phyloP scores from a whole-genome alignment of 2,329 filamentous ascomycete species.

The Colletotrichum coccodes region DNA sequence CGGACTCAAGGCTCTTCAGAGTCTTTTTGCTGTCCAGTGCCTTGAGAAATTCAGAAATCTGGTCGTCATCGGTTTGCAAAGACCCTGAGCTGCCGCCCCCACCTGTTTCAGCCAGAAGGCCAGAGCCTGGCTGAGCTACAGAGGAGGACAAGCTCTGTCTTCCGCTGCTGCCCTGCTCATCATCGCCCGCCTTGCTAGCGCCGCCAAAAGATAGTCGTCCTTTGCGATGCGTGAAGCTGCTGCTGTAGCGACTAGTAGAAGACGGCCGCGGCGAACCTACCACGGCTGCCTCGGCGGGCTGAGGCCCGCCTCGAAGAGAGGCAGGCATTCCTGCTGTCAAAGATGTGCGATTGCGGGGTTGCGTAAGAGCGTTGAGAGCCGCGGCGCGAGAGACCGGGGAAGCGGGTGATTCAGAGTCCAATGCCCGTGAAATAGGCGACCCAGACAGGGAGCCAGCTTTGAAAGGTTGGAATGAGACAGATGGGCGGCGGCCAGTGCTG shows the following conservation, averaged over 20 bases:
- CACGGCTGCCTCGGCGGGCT: constrained; percentile 71
- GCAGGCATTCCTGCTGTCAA: constrained; percentile 81
- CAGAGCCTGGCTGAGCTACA: constrained; percentile 78
- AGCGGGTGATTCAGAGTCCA: constrained; percentile 61
- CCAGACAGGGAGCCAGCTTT: constrained; percentile 95
- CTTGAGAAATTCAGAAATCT: constrained; percentile 93
- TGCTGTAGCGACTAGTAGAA: constrained; percentile 87
- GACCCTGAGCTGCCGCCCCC: constrained; percentile 75
- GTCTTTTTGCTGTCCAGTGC: constrained; percentile 89
- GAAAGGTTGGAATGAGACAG: constrained; percentile 93
- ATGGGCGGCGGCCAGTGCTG: constrained; percentile 74
- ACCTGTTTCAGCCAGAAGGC: constrained; percentile 77
- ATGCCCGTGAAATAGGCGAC: constrained; percentile 71
- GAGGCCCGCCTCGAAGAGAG: constrained; percentile 73
- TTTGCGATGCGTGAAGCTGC: constrained; percentile 90
- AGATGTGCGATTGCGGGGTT: constrained; percentile 76
- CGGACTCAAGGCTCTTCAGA: constrained; percentile 79
- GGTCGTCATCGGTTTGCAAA: constrained; percentile 83
- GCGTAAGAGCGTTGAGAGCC: constrained; percentile 60
- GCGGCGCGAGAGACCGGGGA: constrained; percentile 63
- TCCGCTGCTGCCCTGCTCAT: constrained; percentile 84
- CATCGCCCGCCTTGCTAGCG: constrained; percentile 72
- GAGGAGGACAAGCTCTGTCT: constrained; percentile 80
- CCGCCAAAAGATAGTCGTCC: constrained; percentile 82
- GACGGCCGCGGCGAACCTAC: constrained; percentile 83